Percentiles rank a stretch among this genome's conserved stretches.
Conservation (phyloP, 1,284 basidiomycete genomes). For the Microbotryomycetes sp. region DNA sequence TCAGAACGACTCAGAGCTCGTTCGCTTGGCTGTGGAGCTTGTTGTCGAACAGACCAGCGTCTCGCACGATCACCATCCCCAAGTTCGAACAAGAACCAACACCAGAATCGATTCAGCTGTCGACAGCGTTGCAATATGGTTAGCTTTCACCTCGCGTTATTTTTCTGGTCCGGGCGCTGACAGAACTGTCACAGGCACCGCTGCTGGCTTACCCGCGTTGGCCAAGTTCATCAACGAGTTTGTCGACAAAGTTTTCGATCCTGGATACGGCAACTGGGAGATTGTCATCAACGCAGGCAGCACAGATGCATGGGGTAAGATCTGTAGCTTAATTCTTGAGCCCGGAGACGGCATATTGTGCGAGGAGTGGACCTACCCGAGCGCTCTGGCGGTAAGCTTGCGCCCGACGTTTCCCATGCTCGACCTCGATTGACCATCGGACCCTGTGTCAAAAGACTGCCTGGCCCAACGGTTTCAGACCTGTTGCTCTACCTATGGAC, state of each 20-base stretch:
- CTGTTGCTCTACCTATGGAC: conserved; percentile 64
- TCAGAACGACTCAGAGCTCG: conserved; percentile 38
- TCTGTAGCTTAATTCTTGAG: conserved; percentile 57
- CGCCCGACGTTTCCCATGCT: background rate
- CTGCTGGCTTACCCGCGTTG: conserved; percentile 53
- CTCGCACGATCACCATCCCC: conserved; percentile 53
- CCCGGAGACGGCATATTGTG: conserved; percentile 64
- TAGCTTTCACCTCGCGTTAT: background rate
- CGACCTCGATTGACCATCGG: background rate
- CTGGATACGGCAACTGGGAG: conserved; percentile 61
- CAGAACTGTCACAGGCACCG: conserved; percentile 41
- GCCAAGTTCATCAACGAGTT: conserved; percentile 56
- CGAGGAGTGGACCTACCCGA: conserved; percentile 51
- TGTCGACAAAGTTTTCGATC: conserved; percentile 57
- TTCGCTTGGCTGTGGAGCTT: conserved; percentile 58
- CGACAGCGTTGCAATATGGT: conserved; percentile 66
- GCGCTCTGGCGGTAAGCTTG: conserved; percentile 36
- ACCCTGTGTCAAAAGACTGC: conserved; percentile 9
- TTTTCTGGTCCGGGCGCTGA: background rate
- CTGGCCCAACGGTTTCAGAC: conserved; percentile 34
- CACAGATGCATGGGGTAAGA: conserved; percentile 64
- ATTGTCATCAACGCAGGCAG: conserved; percentile 60
- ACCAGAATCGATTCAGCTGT: conserved; percentile 53
- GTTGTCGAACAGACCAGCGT: conserved; percentile 51
- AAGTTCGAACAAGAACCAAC: conserved; percentile 47